A percentile compares a stretch with the other conserved stretches of the same genome.
Conservation (phyloP, 2,329 filamentous ascomycete species). For the Chrysosporium keratinophilum region DNA sequence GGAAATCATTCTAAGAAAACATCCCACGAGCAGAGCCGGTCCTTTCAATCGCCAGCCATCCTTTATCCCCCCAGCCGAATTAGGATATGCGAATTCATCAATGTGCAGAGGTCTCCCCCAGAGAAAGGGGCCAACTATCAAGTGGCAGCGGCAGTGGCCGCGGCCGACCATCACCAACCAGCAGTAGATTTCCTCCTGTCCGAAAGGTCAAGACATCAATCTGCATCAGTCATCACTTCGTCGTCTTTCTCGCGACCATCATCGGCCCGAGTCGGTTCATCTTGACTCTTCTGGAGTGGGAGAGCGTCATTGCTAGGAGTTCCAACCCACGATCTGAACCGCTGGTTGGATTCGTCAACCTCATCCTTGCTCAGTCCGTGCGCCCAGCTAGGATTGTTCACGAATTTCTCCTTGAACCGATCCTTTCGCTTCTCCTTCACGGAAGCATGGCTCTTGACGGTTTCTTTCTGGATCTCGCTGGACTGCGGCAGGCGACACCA, state of each 20-base stretch:
- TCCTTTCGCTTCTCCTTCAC: constrained; percentile 37
- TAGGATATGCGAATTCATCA: neutral
- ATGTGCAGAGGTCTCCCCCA: neutral
- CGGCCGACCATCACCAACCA: too few species aligned
- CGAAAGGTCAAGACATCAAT: neutral
- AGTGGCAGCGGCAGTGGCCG: too few species aligned
- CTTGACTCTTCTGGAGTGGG: neutral
- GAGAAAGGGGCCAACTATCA: too few species aligned
- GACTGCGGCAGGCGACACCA: constrained; percentile 45
- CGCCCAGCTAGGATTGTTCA: constrained; percentile 45
- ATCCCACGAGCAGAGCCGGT: neutral
- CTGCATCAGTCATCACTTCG: constrained; percentile 7
- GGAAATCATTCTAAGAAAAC: neutral
- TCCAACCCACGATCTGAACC: constrained; percentile 40
- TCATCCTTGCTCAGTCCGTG: constrained; percentile 41
- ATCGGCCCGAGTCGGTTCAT: neutral
- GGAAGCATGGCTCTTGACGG: constrained; percentile 27
- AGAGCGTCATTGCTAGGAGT: constrained; percentile 17
- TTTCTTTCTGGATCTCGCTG: constrained; percentile 24
- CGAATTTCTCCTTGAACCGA: constrained; percentile 43
- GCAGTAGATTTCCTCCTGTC: neutral
- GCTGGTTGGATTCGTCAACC: constrained; percentile 39
- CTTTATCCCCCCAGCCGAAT: neutral
- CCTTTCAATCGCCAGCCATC: neutral
- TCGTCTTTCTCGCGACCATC: constrained; percentile 3